phyloP scores from a whole-genome alignment of 192 early-diverging fungal genomes.

The Entomortierella chlamydospora region DNA sequence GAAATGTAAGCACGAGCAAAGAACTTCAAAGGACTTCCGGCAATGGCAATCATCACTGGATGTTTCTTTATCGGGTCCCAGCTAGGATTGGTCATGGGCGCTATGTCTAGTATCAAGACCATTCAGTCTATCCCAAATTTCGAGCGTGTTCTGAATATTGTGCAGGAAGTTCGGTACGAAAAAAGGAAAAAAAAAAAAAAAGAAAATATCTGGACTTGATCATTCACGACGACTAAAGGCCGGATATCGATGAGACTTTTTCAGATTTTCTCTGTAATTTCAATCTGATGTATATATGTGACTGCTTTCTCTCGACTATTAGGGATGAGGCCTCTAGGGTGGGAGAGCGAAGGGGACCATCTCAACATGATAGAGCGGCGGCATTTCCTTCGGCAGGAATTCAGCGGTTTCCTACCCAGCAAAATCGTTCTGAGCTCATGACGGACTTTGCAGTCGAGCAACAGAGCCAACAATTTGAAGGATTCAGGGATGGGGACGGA shows the following conservation, averaged over 20 bases:
- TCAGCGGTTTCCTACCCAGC: slow-evolving; percentile 24
- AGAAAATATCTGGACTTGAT: too few species aligned
- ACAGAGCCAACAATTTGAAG: slow-evolving; percentile 13
- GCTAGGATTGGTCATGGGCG: slow-evolving; percentile 35
- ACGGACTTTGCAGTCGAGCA: slow-evolving; percentile 30
- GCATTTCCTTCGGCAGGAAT: slow-evolving; percentile 25
- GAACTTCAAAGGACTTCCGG: slow-evolving; percentile 32
- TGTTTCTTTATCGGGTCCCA: slow-evolving; percentile 38
- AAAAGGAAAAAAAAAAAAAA: too few species aligned
- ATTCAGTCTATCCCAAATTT: slow-evolving; percentile 52
- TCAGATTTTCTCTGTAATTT: too few species aligned
- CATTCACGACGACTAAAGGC: too few species aligned
- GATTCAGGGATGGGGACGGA: slow-evolving; percentile 29
- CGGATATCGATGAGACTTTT: too few species aligned
- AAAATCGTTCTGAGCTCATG: slow-evolving; percentile 32
- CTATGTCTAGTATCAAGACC: slow-evolving; percentile 39
- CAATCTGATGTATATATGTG: too few species aligned
- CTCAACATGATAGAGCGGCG: slow-evolving; percentile 27
- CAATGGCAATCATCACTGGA: slow-evolving; percentile 20
- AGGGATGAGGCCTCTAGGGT: too few species aligned
- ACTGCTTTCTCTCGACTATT: too few species aligned
- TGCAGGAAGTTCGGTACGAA: slow-evolving; percentile 48
- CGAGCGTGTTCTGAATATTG: slow-evolving; percentile 36
- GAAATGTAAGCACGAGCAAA: slow-evolving; percentile 23
- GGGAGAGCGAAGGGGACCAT: slow-evolving; percentile 4